phyloP scores from a whole-genome alignment of 176 grass and related monocot genomes.

The Zoysia pacifica region DNA sequence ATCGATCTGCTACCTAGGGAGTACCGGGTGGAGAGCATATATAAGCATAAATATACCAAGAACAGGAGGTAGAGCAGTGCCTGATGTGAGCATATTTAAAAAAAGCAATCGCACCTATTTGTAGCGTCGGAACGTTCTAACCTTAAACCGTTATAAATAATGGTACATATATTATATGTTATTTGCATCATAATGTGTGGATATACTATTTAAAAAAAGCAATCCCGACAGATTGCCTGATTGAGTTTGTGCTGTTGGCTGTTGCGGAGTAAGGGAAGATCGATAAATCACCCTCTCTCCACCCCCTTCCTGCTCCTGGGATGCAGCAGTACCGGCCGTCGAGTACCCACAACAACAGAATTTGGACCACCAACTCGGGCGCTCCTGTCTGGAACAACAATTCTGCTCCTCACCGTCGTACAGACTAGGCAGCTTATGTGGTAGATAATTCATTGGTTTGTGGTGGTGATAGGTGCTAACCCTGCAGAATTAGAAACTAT shows the following conservation, averaged over 20 bases:
- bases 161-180: no score
- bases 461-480: background rate
- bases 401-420: conserved; percentile 68
- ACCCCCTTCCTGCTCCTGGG: background rate
- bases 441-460: background rate
- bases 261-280: no score
- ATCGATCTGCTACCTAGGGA: background rate
- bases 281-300: background rate
- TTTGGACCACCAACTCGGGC: conserved; percentile 88
- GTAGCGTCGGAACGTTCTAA: no score
- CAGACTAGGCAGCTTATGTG: background rate
- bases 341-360: conserved; percentile 51
- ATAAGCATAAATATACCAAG: no score
- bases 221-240: no score
- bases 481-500: background rate
- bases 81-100: no score
- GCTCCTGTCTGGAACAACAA: conserved; percentile 87
- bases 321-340: conserved; percentile 55
- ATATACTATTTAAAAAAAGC: no score
- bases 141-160: no score
- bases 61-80: no score
- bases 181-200: no score
- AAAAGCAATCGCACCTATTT: no score
- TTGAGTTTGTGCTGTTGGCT: background rate
- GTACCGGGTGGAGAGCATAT: no score